These are phyloP conservation scores for Saturnispora sekii DNA, from an alignment of 805 yeast genomes.

Conservation along the genomic window DNA sequence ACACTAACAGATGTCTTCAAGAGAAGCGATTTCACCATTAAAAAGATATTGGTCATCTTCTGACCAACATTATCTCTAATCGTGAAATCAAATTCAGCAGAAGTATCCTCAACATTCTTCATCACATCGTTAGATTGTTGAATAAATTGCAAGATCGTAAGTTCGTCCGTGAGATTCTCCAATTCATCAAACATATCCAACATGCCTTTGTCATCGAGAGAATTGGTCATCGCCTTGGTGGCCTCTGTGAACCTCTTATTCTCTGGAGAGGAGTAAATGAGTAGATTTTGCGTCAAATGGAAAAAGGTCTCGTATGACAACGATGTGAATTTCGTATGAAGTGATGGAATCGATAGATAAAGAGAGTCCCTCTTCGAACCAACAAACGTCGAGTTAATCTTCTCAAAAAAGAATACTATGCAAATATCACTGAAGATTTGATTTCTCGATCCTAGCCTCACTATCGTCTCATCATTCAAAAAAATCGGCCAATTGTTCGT, in stretches of 20 bases:
- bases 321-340: constrained; percentile 62
- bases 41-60: constrained; percentile 33
- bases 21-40: constrained; percentile 33
- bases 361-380: constrained; percentile 33
- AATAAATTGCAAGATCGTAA: constrained; percentile 9
- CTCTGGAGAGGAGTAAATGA: constrained; percentile 60
- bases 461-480: constrained; percentile 50
- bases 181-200: constrained; percentile 15
- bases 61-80: constrained; percentile 30
- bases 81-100: constrained; percentile 21
- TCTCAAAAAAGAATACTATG: constrained; percentile 49
- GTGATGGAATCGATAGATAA: constrained; percentile 58
- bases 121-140: constrained; percentile 31
- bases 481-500: constrained; percentile 78
- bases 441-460: constrained; percentile 24
- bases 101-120: constrained; percentile 33
- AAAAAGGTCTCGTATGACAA: constrained; percentile 61
- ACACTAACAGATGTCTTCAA: constrained; percentile 16
- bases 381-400: constrained; percentile 34
- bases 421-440: constrained; percentile 58
- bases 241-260: constrained; percentile 46
- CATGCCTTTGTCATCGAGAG: constrained; percentile 61
- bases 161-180: constrained; percentile 4
- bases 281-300: constrained; percentile 48
- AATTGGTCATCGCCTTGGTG: constrained; percentile 55